Percentiles rank a stretch among this genome's conserved stretches.
phyloP scores from a whole-genome alignment of 2,329 filamentous ascomycete species.

The Ophiocordyceps sinensis region DNA sequence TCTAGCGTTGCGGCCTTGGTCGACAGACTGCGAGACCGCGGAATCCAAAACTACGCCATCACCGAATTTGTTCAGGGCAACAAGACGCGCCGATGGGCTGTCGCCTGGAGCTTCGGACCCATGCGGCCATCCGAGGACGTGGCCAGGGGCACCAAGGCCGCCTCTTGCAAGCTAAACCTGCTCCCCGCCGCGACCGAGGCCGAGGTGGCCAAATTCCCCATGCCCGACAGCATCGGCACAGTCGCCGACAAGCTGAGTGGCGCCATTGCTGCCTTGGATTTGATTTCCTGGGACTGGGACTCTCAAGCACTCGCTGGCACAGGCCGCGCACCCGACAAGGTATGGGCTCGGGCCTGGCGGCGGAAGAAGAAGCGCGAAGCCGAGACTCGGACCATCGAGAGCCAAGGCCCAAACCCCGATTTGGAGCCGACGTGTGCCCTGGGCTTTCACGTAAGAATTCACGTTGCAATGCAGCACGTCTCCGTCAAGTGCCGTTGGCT shows the following conservation, averaged over 20 bases:
- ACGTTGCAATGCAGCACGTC: slow-evolving; percentile 23
- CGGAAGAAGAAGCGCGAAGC: slow-evolving; percentile 35
- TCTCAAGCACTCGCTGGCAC: slow-evolving; percentile 35
- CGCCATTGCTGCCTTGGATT: slow-evolving; percentile 39
- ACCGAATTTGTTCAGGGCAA: slow-evolving; percentile 64
- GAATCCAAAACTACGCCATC: slow-evolving; percentile 66
- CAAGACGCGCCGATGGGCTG: slow-evolving; percentile 71
- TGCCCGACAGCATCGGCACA: slow-evolving; percentile 21
- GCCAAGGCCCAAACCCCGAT: background rate
- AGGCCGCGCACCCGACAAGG: slow-evolving; percentile 53
- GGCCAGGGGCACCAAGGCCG: slow-evolving; percentile 27
- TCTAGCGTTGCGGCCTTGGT: slow-evolving; percentile 51
- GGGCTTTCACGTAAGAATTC: slow-evolving; percentile 43
- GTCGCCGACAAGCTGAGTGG: slow-evolving; percentile 22
- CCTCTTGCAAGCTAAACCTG: slow-evolving; percentile 21
- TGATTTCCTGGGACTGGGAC: slow-evolving; percentile 52
- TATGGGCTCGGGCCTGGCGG: slow-evolving; percentile 65
- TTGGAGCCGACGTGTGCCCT: slow-evolving; percentile 26
- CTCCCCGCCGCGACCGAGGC: slow-evolving; percentile 28
- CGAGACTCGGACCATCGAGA: slow-evolving; percentile 9
- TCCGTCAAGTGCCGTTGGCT: slow-evolving; percentile 44
- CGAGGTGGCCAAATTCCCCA: slow-evolving; percentile 28
- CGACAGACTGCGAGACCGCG: slow-evolving; percentile 37
- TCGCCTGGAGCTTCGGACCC: slow-evolving; percentile 73
- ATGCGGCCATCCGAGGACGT: slow-evolving; percentile 42